phyloP scores from a whole-genome alignment of 2,329 filamentous ascomycete species.

The Colletotrichum tabaci region DNA sequence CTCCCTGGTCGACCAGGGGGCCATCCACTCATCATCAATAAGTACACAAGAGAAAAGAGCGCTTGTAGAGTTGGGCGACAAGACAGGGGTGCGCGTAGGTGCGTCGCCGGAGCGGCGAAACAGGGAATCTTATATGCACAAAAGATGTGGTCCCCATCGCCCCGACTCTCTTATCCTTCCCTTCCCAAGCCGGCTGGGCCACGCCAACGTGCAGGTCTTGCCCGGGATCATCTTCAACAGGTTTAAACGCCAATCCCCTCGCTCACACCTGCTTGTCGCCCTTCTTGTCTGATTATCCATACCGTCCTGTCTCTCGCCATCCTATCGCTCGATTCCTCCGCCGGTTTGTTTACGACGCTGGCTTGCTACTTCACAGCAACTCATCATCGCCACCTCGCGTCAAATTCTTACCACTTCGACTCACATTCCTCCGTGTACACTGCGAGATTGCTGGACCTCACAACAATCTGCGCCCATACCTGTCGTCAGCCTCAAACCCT shows the following conservation, averaged over 20 bases:
- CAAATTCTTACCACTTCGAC: slow-evolving; percentile 25
- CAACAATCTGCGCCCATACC: slow-evolving; percentile 35
- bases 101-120: slow-evolving; percentile 37
- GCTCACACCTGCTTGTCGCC: slow-evolving; percentile 13
- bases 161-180: neutral
- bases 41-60: slow-evolving; percentile 18
- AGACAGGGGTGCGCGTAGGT: slow-evolving; percentile 30
- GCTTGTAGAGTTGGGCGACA: slow-evolving; percentile 33
- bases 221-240: slow-evolving; percentile 41
- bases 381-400: slow-evolving; percentile 4
- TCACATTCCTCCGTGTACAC: slow-evolving; percentile 34
- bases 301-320: slow-evolving; percentile 35
- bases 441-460: slow-evolving; percentile 24
- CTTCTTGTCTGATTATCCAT: slow-evolving; percentile 26
- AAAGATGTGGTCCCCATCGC: slow-evolving; percentile 29
- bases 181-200: slow-evolving; percentile 27
- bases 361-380: slow-evolving; percentile 20
- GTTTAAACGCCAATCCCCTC: slow-evolving; percentile 42
- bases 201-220: slow-evolving; percentile 31
- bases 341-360: slow-evolving; percentile 26
- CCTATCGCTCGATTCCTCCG: slow-evolving; percentile 10
- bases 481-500: slow-evolving; percentile 6
- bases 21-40: slow-evolving; percentile 23
- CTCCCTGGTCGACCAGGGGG: slow-evolving; percentile 30
- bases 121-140: slow-evolving; percentile 41